Evolutionary conservation across 140 eudicot species (phyloP), one percentile per base, ranked within the genome.

Genomic region (Oenanthe javanica): DNA sequence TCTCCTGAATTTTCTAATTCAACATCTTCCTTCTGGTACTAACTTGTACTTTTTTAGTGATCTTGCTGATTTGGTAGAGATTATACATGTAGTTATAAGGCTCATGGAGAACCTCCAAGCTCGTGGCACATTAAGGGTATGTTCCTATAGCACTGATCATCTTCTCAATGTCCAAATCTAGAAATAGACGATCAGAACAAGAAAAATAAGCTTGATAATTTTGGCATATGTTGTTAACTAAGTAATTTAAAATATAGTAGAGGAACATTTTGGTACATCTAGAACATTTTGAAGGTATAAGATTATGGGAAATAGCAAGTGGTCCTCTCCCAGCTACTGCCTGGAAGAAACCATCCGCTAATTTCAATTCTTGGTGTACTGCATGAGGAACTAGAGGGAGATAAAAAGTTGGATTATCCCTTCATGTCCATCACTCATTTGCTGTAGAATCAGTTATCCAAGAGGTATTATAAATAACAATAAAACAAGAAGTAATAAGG

Each of bases 21-120:
- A 11, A 15, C 64, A 8, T 74, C 64, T 66, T 79, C 79, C 76
- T 85, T 69, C 78, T 83, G 72, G 19, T 84, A 69, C 79, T 15
- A 38, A 63, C 19, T 67, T 76, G 16, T 84, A 9, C 81, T 83
- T 82, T 67, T 69, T 72, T 84, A 95, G 99, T 77, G 95, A 95
- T 86, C 97, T 95, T 84, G 96, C 97, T 74, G 91, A 95, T 86
- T 83, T 95, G 90, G 89, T 95, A 64, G 99, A 95, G 84, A 88
- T 88, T 72, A 73, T 89, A 82, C 93, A 92, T 79, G 92, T 92
- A 77, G 57, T 92, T 81, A 79, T 95, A 79, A 87, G 96, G 77
- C 91, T 95, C 70, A 86, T 93, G 96, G 98, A 95, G 86, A 89
- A 84, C 75, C 99, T 95, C 80, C 97, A 92, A 81, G 85, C 93